Evolutionary conservation across 345 rosid species (phyloP), one percentile per base, ranked within the genome.

Genomic region (Turritis glabra): DNA sequence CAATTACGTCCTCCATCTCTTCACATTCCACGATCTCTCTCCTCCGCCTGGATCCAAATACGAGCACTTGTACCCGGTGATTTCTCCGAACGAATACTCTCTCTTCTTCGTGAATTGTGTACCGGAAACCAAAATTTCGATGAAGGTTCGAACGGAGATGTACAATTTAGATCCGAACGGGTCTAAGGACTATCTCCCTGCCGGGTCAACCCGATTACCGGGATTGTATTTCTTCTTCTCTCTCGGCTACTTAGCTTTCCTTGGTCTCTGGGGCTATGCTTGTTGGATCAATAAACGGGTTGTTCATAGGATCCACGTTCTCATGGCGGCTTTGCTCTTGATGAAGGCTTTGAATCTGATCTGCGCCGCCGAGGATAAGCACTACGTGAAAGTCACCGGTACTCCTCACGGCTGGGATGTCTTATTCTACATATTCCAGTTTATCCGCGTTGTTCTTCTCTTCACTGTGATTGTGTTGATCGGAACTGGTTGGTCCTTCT

Each of bases 361-460:
- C 29, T 94, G 90, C 19, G 97, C 93, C 0, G 97, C 95, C 0
- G 97, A 84, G 82, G 97, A 90, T 57, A 90, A 87, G 71, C 93
- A 91, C 72, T 88, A 75, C 52, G 96, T 91, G 43, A 91, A 94
- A 75, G 89, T 80, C 62, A 88, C 96, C 0, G 98, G 98, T 3
- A 94, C 96, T 5, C 96, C 99, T 37, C 99, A 92, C 29, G 98
- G 98, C 2, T 92, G 99, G 99, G 99, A 95, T 60, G 84, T 92
- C 10, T 66, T 92, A 63, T 92, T 90, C 73, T 95, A 95, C 78
- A 85, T 92, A 52, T 95, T 95, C 78, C 98, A 90, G 82, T 92
- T 88, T 69, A 84, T 95, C 29, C 89, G 98, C 0, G 96, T 86
- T 7, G 96, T 95, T 32, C 80, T 95, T 79, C 84, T 95, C 19